Evolutionary conservation across 352 stramenopile genomes (phyloP).

Genomic region (Globisporangium parvum): DNA sequence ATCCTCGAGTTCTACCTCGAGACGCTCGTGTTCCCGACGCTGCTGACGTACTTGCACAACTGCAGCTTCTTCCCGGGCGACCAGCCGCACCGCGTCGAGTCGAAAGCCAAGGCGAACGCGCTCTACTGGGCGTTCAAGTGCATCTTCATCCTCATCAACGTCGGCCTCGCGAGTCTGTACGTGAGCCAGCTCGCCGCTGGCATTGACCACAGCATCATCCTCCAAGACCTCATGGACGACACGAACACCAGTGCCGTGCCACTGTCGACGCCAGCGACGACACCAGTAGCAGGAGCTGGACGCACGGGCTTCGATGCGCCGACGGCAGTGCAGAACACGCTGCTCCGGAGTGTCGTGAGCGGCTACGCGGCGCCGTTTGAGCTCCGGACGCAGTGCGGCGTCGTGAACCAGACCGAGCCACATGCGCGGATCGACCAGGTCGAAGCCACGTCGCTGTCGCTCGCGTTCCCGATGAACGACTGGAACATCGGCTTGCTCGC

Average conservation of each 20-base stretch:
- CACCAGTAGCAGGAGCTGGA: not conserved
- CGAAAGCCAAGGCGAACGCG: slow-evolving; percentile 13
- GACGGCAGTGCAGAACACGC: slow-evolving; percentile 8
- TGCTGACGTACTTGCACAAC: slow-evolving; percentile 19
- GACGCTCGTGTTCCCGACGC: slow-evolving; percentile 19
- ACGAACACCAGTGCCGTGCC: not conserved
- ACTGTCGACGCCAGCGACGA: not conserved
- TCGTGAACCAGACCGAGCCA: not conserved
- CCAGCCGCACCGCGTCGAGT: slow-evolving; percentile 18
- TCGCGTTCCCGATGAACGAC: slow-evolving; percentile 18
- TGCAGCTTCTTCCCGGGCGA: slow-evolving; percentile 21
- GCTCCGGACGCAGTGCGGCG: slow-evolving; percentile 8
- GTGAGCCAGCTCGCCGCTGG: slow-evolving; percentile 12
- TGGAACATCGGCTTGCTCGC: slow-evolving; percentile 14
- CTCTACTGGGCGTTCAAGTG: slow-evolving; percentile 16
- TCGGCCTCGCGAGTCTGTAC: slow-evolving; percentile 19
- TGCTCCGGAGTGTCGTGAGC: slow-evolving; percentile 16
- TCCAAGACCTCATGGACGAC: slow-evolving; percentile 1
- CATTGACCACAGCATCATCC: slow-evolving; percentile 8
- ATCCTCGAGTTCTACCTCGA: slow-evolving; percentile 18
- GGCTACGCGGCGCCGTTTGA: slow-evolving; percentile 15
- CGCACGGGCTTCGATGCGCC: too few relatives aligned
- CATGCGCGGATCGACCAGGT: slow-evolving; percentile 11
- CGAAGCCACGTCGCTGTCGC: slow-evolving; percentile 11
- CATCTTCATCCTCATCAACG: slow-evolving; percentile 20